Base-by-base conservation (phyloP, 2,329 filamentous ascomycete genomes). In the Fusarium subtropicale region DNA sequence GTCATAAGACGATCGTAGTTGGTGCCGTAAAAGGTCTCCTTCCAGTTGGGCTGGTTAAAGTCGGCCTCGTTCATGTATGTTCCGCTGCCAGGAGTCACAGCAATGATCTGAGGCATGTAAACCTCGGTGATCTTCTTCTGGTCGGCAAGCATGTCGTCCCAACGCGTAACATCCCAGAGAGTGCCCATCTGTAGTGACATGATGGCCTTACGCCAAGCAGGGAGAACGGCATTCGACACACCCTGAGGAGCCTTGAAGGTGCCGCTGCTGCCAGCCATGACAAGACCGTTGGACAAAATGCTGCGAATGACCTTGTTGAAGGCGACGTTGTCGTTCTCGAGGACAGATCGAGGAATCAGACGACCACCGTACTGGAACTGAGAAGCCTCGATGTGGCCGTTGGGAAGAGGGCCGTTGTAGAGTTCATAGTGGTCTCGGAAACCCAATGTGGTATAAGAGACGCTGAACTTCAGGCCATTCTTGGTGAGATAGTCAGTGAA, bases 41-140 rank as follows among this genome's bases (percentile, higher is more conserved):
- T 76, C 74, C 79, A 86, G 47, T 82, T 71, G 1, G 77, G 77
- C 72, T 85, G 78, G 31, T 76, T 76, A 41, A 83, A 83, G 71
- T 86, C 81, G 2, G 81, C 85, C 76, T 88, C 86, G 66, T 86
- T 87, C 79, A 85, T 78, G 71, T 86, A 86, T 2, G 80, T 76
- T 3, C 82, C 83, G 7, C 79, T 77, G 0, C 78, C 79, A 0
- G 83, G 82, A 0, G 82, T 82, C 5, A 81, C 76, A 1, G 68
- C 71, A 18, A 74, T 73, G 18, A 78, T 64, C 24, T 74, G 50
- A 3, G 75, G 74, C 67, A 73, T 70, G 5, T 76, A 60, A 16
- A 74, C 72, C 11, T 76, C 34, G 1, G 76, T 79, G 26, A 79
- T 78, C 16, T 66, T 70, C 57, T 76, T 69, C 64, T 79, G 78